These are phyloP conservation scores for Trichoderma oligosporum DNA, from an alignment of 2,329 filamentous ascomycete genomes.

Conservation along the genomic window DNA sequence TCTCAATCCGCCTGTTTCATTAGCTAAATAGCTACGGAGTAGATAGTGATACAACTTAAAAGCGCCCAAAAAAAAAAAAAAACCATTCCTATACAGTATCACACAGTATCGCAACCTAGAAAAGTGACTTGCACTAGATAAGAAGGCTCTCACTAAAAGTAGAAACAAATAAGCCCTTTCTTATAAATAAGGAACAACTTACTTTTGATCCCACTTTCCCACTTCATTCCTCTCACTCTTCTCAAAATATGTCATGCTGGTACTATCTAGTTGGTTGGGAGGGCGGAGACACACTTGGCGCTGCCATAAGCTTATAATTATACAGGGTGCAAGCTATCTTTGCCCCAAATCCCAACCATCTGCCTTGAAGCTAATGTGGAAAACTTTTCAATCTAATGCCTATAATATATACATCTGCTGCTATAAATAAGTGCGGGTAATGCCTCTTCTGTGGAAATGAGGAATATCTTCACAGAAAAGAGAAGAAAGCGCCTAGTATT, in stretches of 20 bases:
- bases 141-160: not conserved
- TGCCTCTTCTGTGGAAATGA: not conserved
- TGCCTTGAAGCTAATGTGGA: too few species aligned
- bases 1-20: too few species aligned
- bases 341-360: not conserved
- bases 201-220: not conserved
- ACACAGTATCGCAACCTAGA: not conserved
- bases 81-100: constrained; percentile 1
- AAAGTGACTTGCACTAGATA: not conserved
- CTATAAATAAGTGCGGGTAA: not conserved
- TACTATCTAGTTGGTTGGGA: not conserved
- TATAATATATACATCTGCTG: not conserved
- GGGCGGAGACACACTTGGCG: constrained; percentile 3
- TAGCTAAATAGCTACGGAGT: too few species aligned
- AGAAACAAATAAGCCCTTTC: not conserved
- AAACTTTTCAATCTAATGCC: too few species aligned
- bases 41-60: not conserved
- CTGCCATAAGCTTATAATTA: constrained; percentile 10
- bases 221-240: not conserved
- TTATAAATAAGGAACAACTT: not conserved
- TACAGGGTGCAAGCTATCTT: not conserved
- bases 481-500: not conserved
- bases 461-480: not conserved
- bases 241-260: not conserved
- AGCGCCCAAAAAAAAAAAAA: not conserved